Base-by-base conservation (phyloP, 2,329 filamentous ascomycete genomes). In the Microcera coccophila region DNA sequence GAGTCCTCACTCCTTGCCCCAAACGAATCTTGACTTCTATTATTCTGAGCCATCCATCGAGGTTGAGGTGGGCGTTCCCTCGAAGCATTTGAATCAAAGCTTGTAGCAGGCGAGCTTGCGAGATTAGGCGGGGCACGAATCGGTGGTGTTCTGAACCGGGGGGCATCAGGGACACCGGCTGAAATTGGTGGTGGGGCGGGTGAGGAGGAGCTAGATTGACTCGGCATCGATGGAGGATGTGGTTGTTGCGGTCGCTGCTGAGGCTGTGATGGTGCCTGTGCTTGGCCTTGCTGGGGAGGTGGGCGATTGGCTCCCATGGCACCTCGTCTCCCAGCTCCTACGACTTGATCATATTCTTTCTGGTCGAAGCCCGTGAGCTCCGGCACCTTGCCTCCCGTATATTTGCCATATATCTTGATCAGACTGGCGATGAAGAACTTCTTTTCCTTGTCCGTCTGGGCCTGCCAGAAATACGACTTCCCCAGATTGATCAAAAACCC, bases 381-480 rank as follows among this genome's bases (percentile, higher is more conserved):
- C 2, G 93, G 93, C 22, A 81, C 68, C 58, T 84, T 85, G 11
- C 91, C 91, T 20, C 88, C 87, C 1, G 93, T 97, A 62, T 97
- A 98, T 68, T 97, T 98, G 57, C 84, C 84, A 64, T 87, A 98
- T 53, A 98, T 96, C 67, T 97, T 98, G 61, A 97, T 82, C 55
- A 97, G 70, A 65, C 90, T 96, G 24, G 87, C 90, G 59, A 98
- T 93, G 67, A 98, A 98, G 69, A 97, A 97, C 62, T 95, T 91
- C 74, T 96, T 97, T 69, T 98, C 93, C 70, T 96, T 96, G 40
- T 87, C 79, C 1, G 88, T 93, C 52, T 89, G 84, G 24, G 93
- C 90, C 65, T 95, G 82, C 93, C 93, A 98, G 65, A 93, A 98
- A 68, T 98, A 98, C 0, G 90, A 87, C 65, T 98, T 98, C 19